phyloP scores from a whole-genome alignment of 2,329 filamentous ascomycete species.

The Colletotrichum siamense region DNA sequence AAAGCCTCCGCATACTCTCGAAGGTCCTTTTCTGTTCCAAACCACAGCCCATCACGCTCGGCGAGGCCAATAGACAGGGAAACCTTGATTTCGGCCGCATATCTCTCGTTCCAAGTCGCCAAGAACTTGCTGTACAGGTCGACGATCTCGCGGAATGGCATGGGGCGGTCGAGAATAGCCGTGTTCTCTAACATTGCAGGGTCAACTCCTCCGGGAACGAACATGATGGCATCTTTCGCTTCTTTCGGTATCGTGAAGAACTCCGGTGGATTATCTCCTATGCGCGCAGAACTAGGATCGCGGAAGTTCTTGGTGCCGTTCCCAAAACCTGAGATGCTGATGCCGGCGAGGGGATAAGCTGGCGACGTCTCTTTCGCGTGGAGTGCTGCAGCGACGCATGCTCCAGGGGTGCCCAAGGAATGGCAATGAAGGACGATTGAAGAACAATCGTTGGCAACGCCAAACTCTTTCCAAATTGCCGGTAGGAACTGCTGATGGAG shows the following conservation, averaged over 20 bases:
- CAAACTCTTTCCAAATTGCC: constrained; percentile 24
- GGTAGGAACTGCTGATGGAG: constrained; percentile 23
- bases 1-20: constrained; percentile 21
- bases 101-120: constrained; percentile 2
- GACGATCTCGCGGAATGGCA: constrained; percentile 19
- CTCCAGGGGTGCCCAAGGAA: constrained; percentile 23
- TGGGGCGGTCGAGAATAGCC: constrained; percentile 17
- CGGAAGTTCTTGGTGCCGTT: not conserved
- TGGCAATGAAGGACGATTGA: constrained; percentile 26
- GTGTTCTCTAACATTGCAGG: constrained; percentile 17
- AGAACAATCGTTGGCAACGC: constrained; percentile 16
- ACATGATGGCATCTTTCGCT: constrained; percentile 21
- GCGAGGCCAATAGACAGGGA: constrained; percentile 26
- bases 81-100: constrained; percentile 12
- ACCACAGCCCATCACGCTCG: constrained; percentile 24
- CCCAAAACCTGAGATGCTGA: constrained; percentile 27
- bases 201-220: constrained; percentile 21
- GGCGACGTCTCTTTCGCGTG: not conserved
- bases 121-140: constrained; percentile 13
- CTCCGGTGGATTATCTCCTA: not conserved
- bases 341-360: constrained; percentile 24
- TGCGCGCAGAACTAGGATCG: not conserved
- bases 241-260: not conserved
- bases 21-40: constrained; percentile 18
- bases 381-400: constrained; percentile 22